Evolutionary conservation across 179 eudicot genomes (phyloP), one percentile per base, ranked within the genome.

Genomic region (Patellifolia procumbens): DNA sequence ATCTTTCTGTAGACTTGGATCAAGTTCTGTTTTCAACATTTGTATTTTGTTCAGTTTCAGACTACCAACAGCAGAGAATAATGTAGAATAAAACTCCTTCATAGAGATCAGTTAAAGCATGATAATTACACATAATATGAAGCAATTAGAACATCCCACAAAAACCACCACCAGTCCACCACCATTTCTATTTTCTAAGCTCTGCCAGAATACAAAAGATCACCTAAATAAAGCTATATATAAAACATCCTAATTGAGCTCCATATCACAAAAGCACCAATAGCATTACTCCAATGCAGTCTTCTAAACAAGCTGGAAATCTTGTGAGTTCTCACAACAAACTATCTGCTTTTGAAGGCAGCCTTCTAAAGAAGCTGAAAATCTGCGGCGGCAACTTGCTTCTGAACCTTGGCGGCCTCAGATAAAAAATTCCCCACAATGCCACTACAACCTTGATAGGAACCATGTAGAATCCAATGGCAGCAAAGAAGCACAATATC

Each of bases 281-380:
- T 2, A 67, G 7, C 60, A 45, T 65, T 46, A 29, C n/a, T n/a
- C n/a, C n/a, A n/a, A n/a, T n/a, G n/a, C n/a, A n/a, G n/a, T n/a
- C n/a, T n/a, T n/a, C n/a, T n/a, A n/a, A n/a, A n/a, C n/a, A n/a
- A n/a, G n/a, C n/a, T n/a, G n/a, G n/a, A n/a, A n/a, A n/a, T n/a
- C n/a, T n/a, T n/a, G n/a, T n/a, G n/a, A n/a, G n/a, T 73, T 39
- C 66, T 80, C 74, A 85, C 70, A 85, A 63, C 70, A 85, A 71
- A 76, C 85, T 85, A 68, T 82, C 88, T 37, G 88, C 88, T 58
- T 58, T 80, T 0, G 88, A 82, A 75, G 88, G 88, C 69, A 85
- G 74, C 65, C 88, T 85, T 72, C 84, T 77, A 13, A 85, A 85
- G 84, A 85, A 85, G 64, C 88, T 82, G 72, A 85, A 77, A 3